These are phyloP conservation scores for Kluyveromyces marxianus DNA, from an alignment of 1,139 yeast species.

Conservation along the genomic window DNA sequence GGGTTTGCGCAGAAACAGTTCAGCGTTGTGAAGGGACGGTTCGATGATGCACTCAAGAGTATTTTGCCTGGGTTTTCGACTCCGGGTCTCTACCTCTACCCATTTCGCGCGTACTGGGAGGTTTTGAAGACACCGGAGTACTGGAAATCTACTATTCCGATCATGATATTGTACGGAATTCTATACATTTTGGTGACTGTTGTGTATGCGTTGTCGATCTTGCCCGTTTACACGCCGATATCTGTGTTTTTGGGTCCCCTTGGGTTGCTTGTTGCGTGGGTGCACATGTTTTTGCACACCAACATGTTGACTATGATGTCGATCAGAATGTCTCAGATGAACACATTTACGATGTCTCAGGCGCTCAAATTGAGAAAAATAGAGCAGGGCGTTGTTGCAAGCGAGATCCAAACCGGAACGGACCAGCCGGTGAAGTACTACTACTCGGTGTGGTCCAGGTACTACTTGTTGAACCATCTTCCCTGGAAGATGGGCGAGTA, in stretches of 20 bases:
- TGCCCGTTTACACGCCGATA: slow-evolving; percentile 26
- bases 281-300: slow-evolving; percentile 26
- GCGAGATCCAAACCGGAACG: slow-evolving; percentile 5
- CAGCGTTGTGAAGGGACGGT: slow-evolving; percentile 7
- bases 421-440: slow-evolving; percentile 22
- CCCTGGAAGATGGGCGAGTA: slow-evolving; percentile 23
- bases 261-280: slow-evolving; percentile 23
- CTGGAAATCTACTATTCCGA: slow-evolving; percentile 10
- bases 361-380: slow-evolving; percentile 12
- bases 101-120: slow-evolving; percentile 20
- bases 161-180: slow-evolving; percentile 16
- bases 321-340: slow-evolving; percentile 23
- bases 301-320: slow-evolving; percentile 27
- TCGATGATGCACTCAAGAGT: slow-evolving; percentile 13
- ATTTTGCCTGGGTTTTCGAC: slow-evolving; percentile 20
- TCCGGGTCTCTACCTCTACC: slow-evolving; percentile 21
- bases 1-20: slow-evolving; percentile 6
- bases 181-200: slow-evolving; percentile 16
- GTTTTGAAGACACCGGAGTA: slow-evolving; percentile 14
- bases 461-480: slow-evolving; percentile 26
- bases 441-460: slow-evolving; percentile 20
- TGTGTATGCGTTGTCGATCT: slow-evolving; percentile 25
- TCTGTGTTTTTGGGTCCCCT: slow-evolving; percentile 27
- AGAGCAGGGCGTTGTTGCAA: slow-evolving; percentile 7
- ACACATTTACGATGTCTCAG: slow-evolving; percentile 13